A percentile compares a stretch with the other conserved stretches of the same genome.
Conservation (phyloP, 108 stramenopile genomes). For the Skeletonema tropicum region DNA sequence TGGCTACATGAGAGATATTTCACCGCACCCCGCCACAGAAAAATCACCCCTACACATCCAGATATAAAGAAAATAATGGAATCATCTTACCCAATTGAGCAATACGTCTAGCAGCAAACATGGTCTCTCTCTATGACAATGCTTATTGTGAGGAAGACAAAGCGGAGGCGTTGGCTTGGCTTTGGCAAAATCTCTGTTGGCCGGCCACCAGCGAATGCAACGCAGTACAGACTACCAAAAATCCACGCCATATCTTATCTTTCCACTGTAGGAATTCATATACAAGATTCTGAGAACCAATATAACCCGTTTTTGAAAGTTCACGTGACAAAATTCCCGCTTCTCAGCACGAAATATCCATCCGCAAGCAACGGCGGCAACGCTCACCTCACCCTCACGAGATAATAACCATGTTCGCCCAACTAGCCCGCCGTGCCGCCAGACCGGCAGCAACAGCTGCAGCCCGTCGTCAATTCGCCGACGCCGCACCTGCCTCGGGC, state of each 20-base stretch:
- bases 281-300: neutral
- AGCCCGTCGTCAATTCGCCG: slow-evolving; percentile 35
- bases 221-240: neutral
- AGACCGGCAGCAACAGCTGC: slow-evolving; percentile 40
- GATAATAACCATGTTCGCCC: neutral
- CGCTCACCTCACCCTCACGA: too few relatives aligned
- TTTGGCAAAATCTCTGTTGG: neutral
- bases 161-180: neutral
- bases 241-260: neutral
- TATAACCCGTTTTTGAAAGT: neutral
- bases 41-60: neutral
- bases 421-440: slow-evolving; percentile 33
- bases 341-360: neutral
- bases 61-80: neutral
- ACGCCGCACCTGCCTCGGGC: slow-evolving; percentile 53
- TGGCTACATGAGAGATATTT: neutral
- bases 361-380: neutral
- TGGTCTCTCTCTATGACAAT: slow-evolving; percentile 43
- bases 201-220: neutral
- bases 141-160: neutral
- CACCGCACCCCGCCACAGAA: neutral
- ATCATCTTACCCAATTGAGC: slow-evolving; percentile 72
- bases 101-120: slow-evolving; percentile 81
- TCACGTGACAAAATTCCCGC: neutral
- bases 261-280: neutral